These are phyloP conservation scores for Apostasia shenzhenica DNA, from an alignment of 106 monocot genomes.

Conservation along the genomic window DNA sequence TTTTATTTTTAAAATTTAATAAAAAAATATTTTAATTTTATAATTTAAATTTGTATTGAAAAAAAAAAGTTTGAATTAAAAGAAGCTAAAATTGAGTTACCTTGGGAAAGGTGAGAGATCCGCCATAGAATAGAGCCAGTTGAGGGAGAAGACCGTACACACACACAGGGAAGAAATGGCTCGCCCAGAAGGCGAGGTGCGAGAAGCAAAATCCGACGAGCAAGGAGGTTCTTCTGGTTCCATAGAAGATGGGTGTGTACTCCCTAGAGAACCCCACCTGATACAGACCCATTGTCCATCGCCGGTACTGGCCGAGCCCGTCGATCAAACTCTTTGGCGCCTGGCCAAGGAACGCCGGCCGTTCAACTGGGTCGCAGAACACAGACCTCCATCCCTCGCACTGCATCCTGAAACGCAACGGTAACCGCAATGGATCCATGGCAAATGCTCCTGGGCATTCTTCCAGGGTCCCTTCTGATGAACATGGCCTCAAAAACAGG, in stretches of 20 bases:
- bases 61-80: no score
- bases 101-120: constrained; percentile 62
- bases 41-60: neutral
- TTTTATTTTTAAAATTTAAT: no score
- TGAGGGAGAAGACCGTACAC: constrained; percentile 51
- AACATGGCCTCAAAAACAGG: constrained; percentile 76
- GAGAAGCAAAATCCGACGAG: constrained; percentile 42
- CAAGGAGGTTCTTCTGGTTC: constrained; percentile 26
- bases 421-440: no score
- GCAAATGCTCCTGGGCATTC: constrained; percentile 27
- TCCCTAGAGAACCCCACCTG: constrained; percentile 55
- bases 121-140: constrained; percentile 38
- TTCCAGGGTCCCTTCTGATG: constrained; percentile 44
- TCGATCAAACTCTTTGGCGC: constrained; percentile 53
- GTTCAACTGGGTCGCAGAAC: constrained; percentile 46
- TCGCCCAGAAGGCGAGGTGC: constrained; percentile 24
- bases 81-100: constrained; percentile 5
- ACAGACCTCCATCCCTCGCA: constrained; percentile 72
- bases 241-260: constrained; percentile 37
- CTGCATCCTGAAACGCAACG: constrained; percentile 52
- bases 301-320: constrained; percentile 41
- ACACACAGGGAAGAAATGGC: constrained; percentile 44
- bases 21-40: neutral
- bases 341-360: constrained; percentile 53
- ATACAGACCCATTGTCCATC: constrained; percentile 62